Evolutionary conservation across 345 rosid species (phyloP).

Genomic region (Viola odorata): DNA sequence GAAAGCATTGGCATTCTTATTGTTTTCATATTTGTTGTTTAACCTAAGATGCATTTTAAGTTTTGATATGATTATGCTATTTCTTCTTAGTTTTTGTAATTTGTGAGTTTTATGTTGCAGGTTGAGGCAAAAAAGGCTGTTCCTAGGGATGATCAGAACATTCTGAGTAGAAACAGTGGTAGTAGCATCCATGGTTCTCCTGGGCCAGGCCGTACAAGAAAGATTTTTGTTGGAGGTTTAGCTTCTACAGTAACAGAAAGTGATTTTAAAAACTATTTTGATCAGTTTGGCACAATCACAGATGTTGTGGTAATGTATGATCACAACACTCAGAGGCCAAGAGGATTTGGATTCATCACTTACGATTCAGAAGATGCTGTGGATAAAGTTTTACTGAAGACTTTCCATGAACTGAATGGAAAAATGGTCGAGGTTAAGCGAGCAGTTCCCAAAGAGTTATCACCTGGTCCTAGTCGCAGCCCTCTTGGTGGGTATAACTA

Average conservation of each 20-base stretch:
- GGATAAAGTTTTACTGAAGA: slow-evolving; percentile 55
- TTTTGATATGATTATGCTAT: slow-evolving; percentile 1
- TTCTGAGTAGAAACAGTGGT: slow-evolving; percentile 39
- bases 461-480: slow-evolving; percentile 59
- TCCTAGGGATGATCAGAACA: slow-evolving; percentile 74
- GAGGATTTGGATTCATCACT: slow-evolving; percentile 77
- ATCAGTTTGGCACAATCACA: slow-evolving; percentile 66
- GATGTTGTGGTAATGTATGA: slow-evolving; percentile 86
- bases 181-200: slow-evolving; percentile 62
- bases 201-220: slow-evolving; percentile 59
- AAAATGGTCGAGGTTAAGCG: slow-evolving; percentile 79
- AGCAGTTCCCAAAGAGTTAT: slow-evolving; percentile 77
- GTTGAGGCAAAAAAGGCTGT: slow-evolving; percentile 82
- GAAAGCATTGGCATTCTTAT: slow-evolving; percentile 8
- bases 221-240: slow-evolving; percentile 80
- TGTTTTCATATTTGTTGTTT: background rate
- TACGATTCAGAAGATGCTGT: slow-evolving; percentile 74
- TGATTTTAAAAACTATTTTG: slow-evolving; percentile 70
- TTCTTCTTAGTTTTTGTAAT: slow-evolving; percentile 18
- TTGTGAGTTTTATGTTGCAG: slow-evolving; percentile 29
- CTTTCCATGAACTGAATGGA: slow-evolving; percentile 72
- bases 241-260: slow-evolving; percentile 74
- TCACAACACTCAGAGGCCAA: slow-evolving; percentile 76
- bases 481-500: slow-evolving; percentile 53
- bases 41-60: slow-evolving; percentile 4